Percentiles rank a stretch among this genome's conserved stretches.
Evolutionary conservation across 1,139 yeast genomes (phyloP).

Genomic region (Saccharomyces pastorianus): DNA sequence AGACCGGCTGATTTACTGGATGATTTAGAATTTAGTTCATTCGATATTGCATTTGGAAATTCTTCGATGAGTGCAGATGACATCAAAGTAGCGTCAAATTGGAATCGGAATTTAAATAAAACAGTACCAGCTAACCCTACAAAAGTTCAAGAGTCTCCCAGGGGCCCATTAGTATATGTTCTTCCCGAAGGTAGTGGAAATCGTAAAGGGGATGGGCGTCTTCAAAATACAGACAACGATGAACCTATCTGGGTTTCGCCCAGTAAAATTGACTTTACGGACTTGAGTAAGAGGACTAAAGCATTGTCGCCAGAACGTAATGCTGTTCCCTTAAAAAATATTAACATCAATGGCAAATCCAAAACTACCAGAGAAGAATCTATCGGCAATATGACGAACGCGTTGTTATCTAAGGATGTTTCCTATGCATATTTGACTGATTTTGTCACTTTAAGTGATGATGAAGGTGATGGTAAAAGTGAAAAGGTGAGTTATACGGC

Average conservation of each 20-base stretch:
- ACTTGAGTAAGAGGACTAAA: constrained; percentile 10
- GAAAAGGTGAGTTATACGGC: neutral
- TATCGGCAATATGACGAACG: neutral
- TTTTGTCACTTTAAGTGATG: constrained; percentile 9
- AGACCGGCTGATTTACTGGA: constrained; percentile 15
- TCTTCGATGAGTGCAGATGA: constrained; percentile 5
- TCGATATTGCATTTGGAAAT: constrained; percentile 27
- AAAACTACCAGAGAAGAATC: constrained; percentile 1
- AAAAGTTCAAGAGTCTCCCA: neutral
- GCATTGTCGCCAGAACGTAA: constrained; percentile 1
- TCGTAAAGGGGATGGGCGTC: neutral
- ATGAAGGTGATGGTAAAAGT: neutral
- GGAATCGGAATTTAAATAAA: neutral
- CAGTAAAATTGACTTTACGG: constrained; percentile 24
- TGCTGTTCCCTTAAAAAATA: neutral
- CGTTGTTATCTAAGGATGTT: constrained; percentile 14
- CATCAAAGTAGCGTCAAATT: neutral
- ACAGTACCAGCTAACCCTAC: neutral
- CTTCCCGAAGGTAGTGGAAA: constrained; percentile 3
- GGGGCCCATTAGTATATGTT: constrained; percentile 9
- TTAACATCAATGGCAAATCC: neutral
- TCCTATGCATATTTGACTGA: constrained; percentile 26
- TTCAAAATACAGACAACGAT: constrained; percentile 9
- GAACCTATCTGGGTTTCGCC: constrained; percentile 33
- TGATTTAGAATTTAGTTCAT: constrained; percentile 29